These are phyloP conservation scores for Neurospora sp. DNA, from an alignment of 2,329 filamentous ascomycete genomes.

Conservation along the genomic window DNA sequence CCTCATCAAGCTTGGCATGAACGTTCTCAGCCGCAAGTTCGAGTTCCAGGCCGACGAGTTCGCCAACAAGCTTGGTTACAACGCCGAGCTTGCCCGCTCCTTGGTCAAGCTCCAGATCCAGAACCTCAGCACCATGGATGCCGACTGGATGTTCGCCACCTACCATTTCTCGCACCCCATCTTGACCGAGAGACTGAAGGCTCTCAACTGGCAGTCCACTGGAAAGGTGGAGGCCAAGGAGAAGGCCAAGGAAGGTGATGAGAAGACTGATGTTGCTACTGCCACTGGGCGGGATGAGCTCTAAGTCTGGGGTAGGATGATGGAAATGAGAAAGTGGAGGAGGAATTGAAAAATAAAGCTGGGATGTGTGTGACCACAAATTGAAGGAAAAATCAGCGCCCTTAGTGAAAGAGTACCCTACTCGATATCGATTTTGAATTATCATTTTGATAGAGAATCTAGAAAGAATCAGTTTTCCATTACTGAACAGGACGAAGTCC, in stretches of 20 bases:
- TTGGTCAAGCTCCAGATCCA: conserved; percentile 97
- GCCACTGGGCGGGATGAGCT: conserved; percentile 66
- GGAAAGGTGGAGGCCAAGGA: conserved; percentile 32
- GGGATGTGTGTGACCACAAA: not conserved
- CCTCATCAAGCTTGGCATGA: conserved; percentile 92
- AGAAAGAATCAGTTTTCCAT: not conserved
- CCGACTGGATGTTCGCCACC: conserved; percentile 95
- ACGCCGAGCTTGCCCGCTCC: conserved; percentile 69
- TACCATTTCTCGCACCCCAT: conserved; percentile 99
- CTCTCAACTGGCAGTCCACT: conserved; percentile 72
- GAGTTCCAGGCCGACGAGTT: conserved; percentile 96
- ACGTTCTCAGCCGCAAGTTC: conserved; percentile 85
- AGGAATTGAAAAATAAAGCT: not conserved
- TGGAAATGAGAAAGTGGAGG: not conserved
- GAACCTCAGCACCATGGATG: conserved; percentile 97
- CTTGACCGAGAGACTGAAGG: conserved; percentile 82
- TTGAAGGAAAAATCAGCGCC: not conserved
- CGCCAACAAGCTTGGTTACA: conserved; percentile 74
- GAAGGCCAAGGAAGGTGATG: conserved; percentile 17
- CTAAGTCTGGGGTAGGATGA: conserved; percentile 26
- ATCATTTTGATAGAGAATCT: not conserved
- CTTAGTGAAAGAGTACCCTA: not conserved
- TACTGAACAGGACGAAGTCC: not conserved
- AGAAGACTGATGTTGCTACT: conserved; percentile 46
- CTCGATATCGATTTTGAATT: not conserved